phyloP scores from a whole-genome alignment of 1,139 yeast species.

The Hyphopichia buzzinii region DNA sequence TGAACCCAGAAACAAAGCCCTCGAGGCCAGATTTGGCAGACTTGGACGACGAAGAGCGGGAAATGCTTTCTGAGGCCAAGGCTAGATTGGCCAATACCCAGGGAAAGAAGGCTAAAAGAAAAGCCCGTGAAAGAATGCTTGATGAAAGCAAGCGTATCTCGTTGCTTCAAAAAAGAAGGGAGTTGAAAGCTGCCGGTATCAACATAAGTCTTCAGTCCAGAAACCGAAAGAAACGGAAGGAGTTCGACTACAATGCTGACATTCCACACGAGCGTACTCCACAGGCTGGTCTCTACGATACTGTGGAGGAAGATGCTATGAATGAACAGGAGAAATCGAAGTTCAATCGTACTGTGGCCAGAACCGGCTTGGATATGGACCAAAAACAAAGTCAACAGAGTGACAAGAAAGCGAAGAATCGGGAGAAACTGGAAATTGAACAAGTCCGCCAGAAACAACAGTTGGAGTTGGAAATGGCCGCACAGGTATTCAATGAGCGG shows the following conservation, averaged over 20 bases:
- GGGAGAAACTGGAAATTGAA: slow-evolving; percentile 16
- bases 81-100: slow-evolving; percentile 90
- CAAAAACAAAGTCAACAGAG: slow-evolving; percentile 39
- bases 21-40: slow-evolving; percentile 80
- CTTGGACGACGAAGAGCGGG: slow-evolving; percentile 83
- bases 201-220: slow-evolving; percentile 50
- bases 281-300: slow-evolving; percentile 66
- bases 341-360: slow-evolving; percentile 48
- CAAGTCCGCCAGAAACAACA: slow-evolving; percentile 17
- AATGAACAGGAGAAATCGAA: slow-evolving; percentile 37
- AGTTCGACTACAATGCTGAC: slow-evolving; percentile 80
- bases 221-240: slow-evolving; percentile 51
- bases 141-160: slow-evolving; percentile 77
- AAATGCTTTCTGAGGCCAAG: slow-evolving; percentile 90
- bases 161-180: slow-evolving; percentile 76
- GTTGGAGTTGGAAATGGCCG: slow-evolving; percentile 29
- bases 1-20: slow-evolving; percentile 77
- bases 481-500: slow-evolving; percentile 29
- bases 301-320: slow-evolving; percentile 49
- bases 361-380: slow-evolving; percentile 47
- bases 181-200: slow-evolving; percentile 82
- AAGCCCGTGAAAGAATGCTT: slow-evolving; percentile 77
- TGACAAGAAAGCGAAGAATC: slow-evolving; percentile 29
- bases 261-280: slow-evolving; percentile 81
- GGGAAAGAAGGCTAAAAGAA: slow-evolving; percentile 92